Percentiles rank a stretch among this genome's conserved stretches.
Evolutionary conservation across 306 rosid species (phyloP).

Genomic region (Casuarina equisetifolia): DNA sequence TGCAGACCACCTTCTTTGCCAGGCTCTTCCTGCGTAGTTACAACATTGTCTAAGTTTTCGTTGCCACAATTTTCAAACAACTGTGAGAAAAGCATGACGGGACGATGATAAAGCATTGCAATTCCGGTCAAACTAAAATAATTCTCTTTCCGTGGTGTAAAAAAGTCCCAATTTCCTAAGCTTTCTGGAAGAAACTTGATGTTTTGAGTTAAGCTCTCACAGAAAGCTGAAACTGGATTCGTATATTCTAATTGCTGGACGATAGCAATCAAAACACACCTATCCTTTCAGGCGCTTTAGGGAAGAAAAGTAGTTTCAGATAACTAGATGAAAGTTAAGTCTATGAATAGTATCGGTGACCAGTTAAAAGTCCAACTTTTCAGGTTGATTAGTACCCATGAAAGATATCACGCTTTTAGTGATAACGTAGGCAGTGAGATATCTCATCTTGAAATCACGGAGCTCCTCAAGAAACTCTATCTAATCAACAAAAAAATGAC

Average conservation of each 20-base stretch:
- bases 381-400: slow-evolving; percentile 35
- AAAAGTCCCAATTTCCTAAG: not conserved
- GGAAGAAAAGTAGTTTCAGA: slow-evolving; percentile 28
- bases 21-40: slow-evolving; percentile 65
- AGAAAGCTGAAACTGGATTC: not conserved
- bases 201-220: not conserved
- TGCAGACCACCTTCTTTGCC: slow-evolving; percentile 85
- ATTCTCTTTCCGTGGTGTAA: not conserved
- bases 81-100: too few relatives aligned
- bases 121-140: not conserved
- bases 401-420: slow-evolving; percentile 25
- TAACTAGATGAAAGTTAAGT: slow-evolving; percentile 48
- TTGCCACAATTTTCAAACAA: not conserved
- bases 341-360: slow-evolving; percentile 18
- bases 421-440: slow-evolving; percentile 24
- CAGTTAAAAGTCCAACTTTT: slow-evolving; percentile 32
- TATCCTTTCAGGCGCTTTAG: slow-evolving; percentile 34
- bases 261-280: not conserved
- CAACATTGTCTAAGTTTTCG: not conserved
- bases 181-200: not conserved
- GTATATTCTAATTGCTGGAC: not conserved
- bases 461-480: not conserved
- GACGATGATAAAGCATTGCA: too few relatives aligned
- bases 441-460: slow-evolving; percentile 1
- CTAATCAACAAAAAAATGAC: slow-evolving; percentile 30